Percentiles rank a stretch among this genome's conserved stretches.
These are phyloP conservation scores for Cucurbita moschata DNA, from an alignment of 306 rosid genomes.

Conservation along the genomic window DNA sequence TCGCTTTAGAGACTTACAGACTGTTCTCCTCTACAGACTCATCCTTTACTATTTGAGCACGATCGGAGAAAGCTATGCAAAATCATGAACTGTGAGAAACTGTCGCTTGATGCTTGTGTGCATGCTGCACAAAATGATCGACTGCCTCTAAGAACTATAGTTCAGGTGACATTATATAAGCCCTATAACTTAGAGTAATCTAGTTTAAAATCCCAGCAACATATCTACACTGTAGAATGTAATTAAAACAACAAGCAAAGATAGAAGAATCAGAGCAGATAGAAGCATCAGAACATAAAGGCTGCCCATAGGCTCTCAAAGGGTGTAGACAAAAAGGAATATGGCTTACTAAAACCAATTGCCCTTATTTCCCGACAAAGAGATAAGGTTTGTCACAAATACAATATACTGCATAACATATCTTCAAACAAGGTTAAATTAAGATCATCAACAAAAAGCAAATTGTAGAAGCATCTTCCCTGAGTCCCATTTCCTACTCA, in stretches of 20 bases:
- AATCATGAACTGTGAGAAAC: constrained; percentile 71
- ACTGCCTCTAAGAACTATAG: constrained; percentile 68
- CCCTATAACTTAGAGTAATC: not conserved
- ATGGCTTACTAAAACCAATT: not conserved
- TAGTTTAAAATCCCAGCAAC: not conserved
- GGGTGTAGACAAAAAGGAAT: not conserved
- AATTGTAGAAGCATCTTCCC: not conserved
- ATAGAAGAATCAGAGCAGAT: not conserved
- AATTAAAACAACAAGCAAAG: not conserved
- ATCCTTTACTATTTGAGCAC: constrained; percentile 57
- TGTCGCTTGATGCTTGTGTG: constrained; percentile 83
- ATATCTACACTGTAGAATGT: not conserved
- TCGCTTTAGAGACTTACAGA: constrained; percentile 1
- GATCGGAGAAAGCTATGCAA: constrained; percentile 80
- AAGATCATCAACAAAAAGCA: not conserved
- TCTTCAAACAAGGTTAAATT: not conserved
- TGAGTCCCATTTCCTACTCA: not conserved
- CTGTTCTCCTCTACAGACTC: constrained; percentile 39
- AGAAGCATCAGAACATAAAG: not conserved
- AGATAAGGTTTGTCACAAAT: not conserved
- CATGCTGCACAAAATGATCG: constrained; percentile 95
- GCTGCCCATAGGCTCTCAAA: not conserved
- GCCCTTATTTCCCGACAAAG: not conserved
- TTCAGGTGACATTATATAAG: constrained; percentile 48
- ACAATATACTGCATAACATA: not conserved